Conservation (phyloP, 2,329 filamentous ascomycete species). For the Beauveria brongniartii region DNA sequence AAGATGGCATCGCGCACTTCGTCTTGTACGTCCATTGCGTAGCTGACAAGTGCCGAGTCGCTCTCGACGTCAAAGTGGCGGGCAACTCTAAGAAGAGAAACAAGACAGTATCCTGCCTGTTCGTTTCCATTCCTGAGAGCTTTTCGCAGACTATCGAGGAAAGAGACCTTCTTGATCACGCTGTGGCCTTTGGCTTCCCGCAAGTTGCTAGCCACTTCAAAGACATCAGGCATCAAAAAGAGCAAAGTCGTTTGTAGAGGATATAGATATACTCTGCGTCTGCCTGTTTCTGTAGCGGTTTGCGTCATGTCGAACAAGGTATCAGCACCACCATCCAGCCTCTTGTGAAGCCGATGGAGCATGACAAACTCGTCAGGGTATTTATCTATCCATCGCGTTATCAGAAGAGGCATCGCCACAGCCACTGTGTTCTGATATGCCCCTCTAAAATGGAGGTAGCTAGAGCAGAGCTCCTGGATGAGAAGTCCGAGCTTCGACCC, state of each 20-base stretch:
- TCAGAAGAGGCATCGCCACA: constrained; percentile 52
- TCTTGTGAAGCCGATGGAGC: constrained; percentile 51
- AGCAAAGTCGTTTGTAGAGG: constrained; percentile 56
- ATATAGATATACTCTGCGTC: constrained; percentile 47
- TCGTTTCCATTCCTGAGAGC: constrained; percentile 57
- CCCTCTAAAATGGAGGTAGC: constrained; percentile 58
- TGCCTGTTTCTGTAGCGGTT: constrained; percentile 49
- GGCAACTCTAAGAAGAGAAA: constrained; percentile 53
- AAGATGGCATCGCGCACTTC: constrained; percentile 61
- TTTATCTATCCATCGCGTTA: constrained; percentile 58
- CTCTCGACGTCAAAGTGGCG: constrained; percentile 56
- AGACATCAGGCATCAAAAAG: constrained; percentile 59
- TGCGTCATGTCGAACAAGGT: constrained; percentile 63
- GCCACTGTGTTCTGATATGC: constrained; percentile 56
- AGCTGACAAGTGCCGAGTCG: constrained; percentile 57
- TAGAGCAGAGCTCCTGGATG: constrained; percentile 59
- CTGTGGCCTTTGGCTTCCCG: constrained; percentile 54
- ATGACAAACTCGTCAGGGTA: constrained; percentile 57
- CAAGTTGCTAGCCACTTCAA: constrained; percentile 61
- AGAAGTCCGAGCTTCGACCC: constrained; percentile 51
- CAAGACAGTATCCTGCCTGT: constrained; percentile 57
- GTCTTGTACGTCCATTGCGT: constrained; percentile 61
- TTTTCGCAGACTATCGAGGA: constrained; percentile 56
- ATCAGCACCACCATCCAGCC: constrained; percentile 57
- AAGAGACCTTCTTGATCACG: constrained; percentile 58